phyloP scores from a whole-genome alignment of 2,329 filamentous ascomycete species.

The Fonsecaea multimorphosa region DNA sequence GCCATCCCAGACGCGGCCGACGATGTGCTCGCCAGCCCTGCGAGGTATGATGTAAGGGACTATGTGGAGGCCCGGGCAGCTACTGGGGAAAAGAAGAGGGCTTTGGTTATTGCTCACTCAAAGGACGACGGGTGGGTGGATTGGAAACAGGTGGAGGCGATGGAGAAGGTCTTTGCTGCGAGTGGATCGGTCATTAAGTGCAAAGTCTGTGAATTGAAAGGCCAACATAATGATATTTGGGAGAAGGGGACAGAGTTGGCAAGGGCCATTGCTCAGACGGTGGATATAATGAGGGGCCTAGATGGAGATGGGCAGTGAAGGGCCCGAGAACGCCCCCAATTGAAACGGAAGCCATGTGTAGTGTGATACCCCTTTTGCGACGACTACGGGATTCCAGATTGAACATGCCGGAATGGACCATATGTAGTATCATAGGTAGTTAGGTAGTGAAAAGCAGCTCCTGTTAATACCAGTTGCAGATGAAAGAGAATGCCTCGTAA shows the following conservation, averaged over 20 bases:
- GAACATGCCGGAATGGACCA: not conserved
- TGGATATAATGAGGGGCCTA: conserved; percentile 27
- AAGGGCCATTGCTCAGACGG: conserved; percentile 41
- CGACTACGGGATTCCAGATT: not conserved
- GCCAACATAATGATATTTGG: conserved; percentile 53
- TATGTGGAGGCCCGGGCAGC: conserved; percentile 39
- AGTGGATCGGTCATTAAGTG: conserved; percentile 53
- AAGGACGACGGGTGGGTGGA: conserved; percentile 52
- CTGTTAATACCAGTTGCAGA: too few relatives aligned
- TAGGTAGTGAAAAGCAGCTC: too few relatives aligned
- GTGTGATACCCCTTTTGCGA: not conserved
- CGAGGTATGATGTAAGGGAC: conserved; percentile 31
- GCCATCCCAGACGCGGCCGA: conserved; percentile 48
- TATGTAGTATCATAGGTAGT: not conserved
- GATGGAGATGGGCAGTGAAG: conserved; percentile 4
- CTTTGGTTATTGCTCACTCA: conserved; percentile 51
- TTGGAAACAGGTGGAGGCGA: conserved; percentile 45
- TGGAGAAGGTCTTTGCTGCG: conserved; percentile 59
- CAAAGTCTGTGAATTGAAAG: conserved; percentile 43
- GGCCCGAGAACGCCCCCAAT: not conserved
- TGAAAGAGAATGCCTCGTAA: too few relatives aligned
- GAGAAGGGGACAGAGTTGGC: conserved; percentile 49
- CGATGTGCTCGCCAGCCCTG: conserved; percentile 51
- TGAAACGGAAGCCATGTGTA: not conserved
- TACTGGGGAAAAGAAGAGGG: conserved; percentile 44